Conservation (phyloP, 2,329 filamentous ascomycete species). For the Orbilia oligospora region DNA sequence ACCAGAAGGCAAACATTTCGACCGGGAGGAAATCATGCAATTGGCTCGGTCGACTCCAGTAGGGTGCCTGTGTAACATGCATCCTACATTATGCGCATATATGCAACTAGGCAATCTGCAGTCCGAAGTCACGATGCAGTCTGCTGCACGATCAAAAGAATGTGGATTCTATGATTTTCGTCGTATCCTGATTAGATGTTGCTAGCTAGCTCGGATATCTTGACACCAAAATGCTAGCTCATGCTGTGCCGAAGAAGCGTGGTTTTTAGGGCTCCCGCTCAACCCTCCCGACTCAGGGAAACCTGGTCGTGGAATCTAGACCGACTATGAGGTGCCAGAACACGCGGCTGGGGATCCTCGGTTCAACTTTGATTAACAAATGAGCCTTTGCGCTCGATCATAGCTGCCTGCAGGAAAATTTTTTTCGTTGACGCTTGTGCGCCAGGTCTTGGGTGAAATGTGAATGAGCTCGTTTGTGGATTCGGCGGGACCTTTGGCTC, state of each 20-base stretch:
- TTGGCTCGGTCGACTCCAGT: not conserved
- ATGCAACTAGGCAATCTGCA: slow-evolving; percentile 34
- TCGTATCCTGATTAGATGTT: slow-evolving; percentile 6
- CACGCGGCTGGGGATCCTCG: slow-evolving; percentile 48
- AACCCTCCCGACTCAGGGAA: slow-evolving; percentile 41
- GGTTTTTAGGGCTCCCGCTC: slow-evolving; percentile 31
- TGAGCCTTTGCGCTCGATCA: slow-evolving; percentile 34
- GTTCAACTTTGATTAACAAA: slow-evolving; percentile 39
- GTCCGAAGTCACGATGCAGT: slow-evolving; percentile 20
- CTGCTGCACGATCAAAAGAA: slow-evolving; percentile 26
- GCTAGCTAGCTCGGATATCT: slow-evolving; percentile 20
- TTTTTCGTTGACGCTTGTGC: slow-evolving; percentile 47
- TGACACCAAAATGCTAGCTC: slow-evolving; percentile 7
- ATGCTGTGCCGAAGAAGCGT: slow-evolving; percentile 27
- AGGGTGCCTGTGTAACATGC: slow-evolving; percentile 38
- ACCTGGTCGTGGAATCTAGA: slow-evolving; percentile 46
- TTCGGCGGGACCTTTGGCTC: slow-evolving; percentile 36
- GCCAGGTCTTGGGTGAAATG: slow-evolving; percentile 34
- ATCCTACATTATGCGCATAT: slow-evolving; percentile 24
- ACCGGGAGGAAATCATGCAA: slow-evolving; percentile 24
- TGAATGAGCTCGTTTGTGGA: slow-evolving; percentile 44
- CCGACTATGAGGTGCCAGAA: slow-evolving; percentile 36
- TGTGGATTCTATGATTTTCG: slow-evolving; percentile 16
- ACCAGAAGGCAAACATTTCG: slow-evolving; percentile 18
- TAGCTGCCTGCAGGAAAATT: slow-evolving; percentile 40